Evolutionary conservation across 2,329 filamentous ascomycete species (phyloP), one percentile per base, ranked within the genome.

Genomic region (Xylariaceae sp.): DNA sequence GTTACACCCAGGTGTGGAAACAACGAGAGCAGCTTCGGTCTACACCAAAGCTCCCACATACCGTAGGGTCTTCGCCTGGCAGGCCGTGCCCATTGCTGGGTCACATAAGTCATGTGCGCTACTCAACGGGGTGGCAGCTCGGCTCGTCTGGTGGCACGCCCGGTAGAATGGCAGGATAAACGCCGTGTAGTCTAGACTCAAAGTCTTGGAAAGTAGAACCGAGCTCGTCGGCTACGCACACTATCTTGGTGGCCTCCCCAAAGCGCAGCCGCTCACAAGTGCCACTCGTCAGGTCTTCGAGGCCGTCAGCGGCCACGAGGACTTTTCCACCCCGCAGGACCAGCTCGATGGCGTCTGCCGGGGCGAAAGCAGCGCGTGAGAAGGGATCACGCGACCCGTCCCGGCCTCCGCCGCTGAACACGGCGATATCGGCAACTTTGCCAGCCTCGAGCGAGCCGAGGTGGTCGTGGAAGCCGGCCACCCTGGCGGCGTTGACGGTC

Each of bases 401-500:
- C 6, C 4, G 13, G 10, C 16, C 14, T 5, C 17, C 22, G 2
- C 28, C 53, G 32, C 59, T 56, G 33, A 67, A 64, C 2, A 68
- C 51, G 10, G 62, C 56, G 4, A 69, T 41, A 45, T 69, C 66
- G 2, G 65, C 65, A 19, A 53, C 40, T 36, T 62, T 64, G 1
- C 64, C 63, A 14, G 51, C 55, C 4, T 55, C 56, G 25, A 70
- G 53, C 7, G 57, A 61, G 2, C 65, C 65, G 13, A 67, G 47
- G 25, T 56, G 35, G 15, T 54, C 42, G 19, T 58, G 57, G 49
- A 65, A 52, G 7, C 60, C 57, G 1, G 58, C 51, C 0, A 62
- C 63, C 32, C 52, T 50, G 2, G 63, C 65, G 1, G 61, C 64
- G n/a, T 60, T 57, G 36, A 65, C 55, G 0, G 64, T 70, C 5